Evolutionary conservation across 345 rosid species (phyloP).

Genomic region (Anacardium occidentale): DNA sequence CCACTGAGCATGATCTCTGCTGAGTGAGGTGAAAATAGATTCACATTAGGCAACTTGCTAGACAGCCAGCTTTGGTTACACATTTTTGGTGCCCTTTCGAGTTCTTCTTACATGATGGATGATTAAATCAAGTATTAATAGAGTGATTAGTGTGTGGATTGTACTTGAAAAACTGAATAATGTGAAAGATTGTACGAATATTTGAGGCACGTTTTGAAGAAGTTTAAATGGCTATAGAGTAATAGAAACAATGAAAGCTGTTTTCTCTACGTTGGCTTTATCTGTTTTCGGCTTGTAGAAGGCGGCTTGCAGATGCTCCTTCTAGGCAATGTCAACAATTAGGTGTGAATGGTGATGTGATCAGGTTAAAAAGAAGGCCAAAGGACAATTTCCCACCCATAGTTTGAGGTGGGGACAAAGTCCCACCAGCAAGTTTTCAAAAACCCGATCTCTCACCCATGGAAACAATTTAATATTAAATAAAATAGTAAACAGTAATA

Average conservation of each 20-base stretch:
- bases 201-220: not conserved
- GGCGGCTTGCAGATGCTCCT: not conserved
- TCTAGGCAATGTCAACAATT: not conserved
- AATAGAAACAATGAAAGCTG: not conserved
- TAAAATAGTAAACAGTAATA: no score
- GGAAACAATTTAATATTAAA: no score
- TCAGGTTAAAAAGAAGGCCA: no score
- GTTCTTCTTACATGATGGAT: slow-evolving; percentile 28
- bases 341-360: no score
- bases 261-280: not conserved
- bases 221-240: not conserved
- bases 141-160: slow-evolving; percentile 22
- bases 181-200: not conserved
- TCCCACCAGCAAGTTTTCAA: no score
- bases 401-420: no score
- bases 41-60: not conserved
- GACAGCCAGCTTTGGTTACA: slow-evolving; percentile 1
- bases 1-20: slow-evolving; percentile 26
- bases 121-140: slow-evolving; percentile 21
- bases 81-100: slow-evolving; percentile 9
- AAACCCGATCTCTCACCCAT: no score
- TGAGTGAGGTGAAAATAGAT: slow-evolving; percentile 18
- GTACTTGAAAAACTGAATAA: not conserved
- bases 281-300: not conserved
- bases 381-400: no score